Conservation (phyloP, 257 asterid species). For the Plantago elongata region DNA sequence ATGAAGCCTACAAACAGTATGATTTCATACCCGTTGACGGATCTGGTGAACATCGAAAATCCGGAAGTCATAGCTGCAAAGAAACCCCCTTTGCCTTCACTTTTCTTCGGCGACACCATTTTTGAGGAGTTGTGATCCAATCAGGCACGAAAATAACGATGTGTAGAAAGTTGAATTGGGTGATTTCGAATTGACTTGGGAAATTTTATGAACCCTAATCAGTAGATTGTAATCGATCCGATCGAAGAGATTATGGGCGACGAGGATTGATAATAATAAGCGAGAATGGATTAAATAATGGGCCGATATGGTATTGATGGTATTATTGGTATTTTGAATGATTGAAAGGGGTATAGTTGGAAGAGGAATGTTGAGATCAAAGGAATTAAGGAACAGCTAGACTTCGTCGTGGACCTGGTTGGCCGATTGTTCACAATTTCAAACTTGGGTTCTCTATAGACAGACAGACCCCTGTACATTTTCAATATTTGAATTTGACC, state of each 20-base stretch:
- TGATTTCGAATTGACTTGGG: constrained; percentile 3
- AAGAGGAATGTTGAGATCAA: neutral
- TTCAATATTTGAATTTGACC: neutral
- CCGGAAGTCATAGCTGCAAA: constrained; percentile 65
- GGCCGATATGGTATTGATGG: neutral
- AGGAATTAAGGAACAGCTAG: neutral
- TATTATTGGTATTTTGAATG: neutral
- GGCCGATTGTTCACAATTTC: neutral
- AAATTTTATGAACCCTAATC: too few relatives aligned
- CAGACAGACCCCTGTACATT: neutral
- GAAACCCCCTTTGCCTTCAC: constrained; percentile 53
- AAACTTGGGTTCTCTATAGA: neutral
- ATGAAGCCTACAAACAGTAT: neutral
- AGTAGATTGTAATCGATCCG: too few relatives aligned
- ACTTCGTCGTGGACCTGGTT: constrained; percentile 8
- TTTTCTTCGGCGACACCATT: constrained; percentile 51
- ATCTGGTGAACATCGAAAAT: constrained; percentile 58
- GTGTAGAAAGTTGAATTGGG: too few relatives aligned
- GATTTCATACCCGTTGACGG: constrained; percentile 62
- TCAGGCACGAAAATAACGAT: too few relatives aligned
- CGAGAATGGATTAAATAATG: neutral
- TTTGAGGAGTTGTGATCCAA: neutral
- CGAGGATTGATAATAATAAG: neutral
- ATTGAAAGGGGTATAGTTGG: neutral
- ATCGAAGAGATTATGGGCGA: too few relatives aligned